These are phyloP conservation scores for Sclerotiophoma versabilis DNA, from an alignment of 2,329 filamentous ascomycete species.

Conservation along the genomic window DNA sequence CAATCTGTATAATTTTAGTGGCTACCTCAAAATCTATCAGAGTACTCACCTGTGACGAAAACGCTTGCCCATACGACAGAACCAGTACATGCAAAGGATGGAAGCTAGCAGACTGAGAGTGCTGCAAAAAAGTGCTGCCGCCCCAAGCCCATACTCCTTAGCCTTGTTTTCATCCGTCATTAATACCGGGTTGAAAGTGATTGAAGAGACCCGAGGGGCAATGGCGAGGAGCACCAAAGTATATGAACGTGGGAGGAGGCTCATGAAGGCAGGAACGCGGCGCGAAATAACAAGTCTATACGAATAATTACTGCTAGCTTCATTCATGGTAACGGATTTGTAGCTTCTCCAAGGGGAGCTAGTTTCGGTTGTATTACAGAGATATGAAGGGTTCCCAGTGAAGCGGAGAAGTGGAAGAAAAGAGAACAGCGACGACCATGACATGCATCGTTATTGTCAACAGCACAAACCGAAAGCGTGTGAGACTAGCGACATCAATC, in stretches of 20 bases:
- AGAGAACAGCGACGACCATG: not conserved
- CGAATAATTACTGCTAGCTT: not conserved
- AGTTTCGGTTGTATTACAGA: conserved; percentile 1
- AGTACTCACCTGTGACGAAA: conserved; percentile 73
- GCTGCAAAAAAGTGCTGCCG: conserved; percentile 1
- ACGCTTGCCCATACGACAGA: conserved; percentile 73
- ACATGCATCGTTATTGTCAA: not conserved
- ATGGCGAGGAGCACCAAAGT: not conserved
- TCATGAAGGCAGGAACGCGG: not conserved
- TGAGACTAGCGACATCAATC: not conserved
- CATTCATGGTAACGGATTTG: not conserved
- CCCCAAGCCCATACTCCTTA: conserved; percentile 6
- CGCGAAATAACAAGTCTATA: not conserved
- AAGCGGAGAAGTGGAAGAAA: not conserved
- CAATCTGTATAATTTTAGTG: conserved; percentile 58
- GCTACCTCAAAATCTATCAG: not conserved
- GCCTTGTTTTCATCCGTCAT: conserved; percentile 7
- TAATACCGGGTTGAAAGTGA: conserved; percentile 1
- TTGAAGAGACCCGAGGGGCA: not conserved
- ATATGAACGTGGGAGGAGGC: not conserved
- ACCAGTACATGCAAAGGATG: conserved; percentile 65
- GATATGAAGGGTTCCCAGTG: not conserved
- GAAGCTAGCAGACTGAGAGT: conserved; percentile 7
- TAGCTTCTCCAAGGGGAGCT: not conserved
- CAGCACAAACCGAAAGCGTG: conserved; percentile 3